Percentiles rank a stretch among this genome's conserved stretches.
Conservation (phyloP, 1,284 basidiomycete species). For the Irpex lacteus region DNA sequence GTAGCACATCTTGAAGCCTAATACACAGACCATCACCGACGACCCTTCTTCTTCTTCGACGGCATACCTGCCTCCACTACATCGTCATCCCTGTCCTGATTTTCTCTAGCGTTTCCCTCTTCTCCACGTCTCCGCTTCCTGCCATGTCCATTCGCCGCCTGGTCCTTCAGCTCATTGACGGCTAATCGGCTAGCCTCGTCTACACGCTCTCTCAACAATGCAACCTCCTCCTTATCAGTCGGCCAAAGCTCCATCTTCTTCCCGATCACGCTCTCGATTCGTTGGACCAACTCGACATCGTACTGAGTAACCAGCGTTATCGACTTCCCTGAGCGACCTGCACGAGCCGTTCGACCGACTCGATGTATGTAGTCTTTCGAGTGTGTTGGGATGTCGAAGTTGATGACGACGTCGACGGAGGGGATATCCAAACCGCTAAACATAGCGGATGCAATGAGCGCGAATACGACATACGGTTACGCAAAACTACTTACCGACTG, state of each 20-base stretch:
- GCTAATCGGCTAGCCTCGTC: conserved; percentile 87
- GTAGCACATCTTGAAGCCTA: not conserved
- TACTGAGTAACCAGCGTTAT: conserved; percentile 98
- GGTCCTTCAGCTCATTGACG: conserved; percentile 74
- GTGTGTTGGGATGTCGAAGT: conserved; percentile 97
- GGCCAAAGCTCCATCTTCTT: conserved; percentile 94
- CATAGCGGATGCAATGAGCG: not conserved
- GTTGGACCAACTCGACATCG: conserved; percentile 94
- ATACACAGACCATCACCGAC: conserved; percentile 16
- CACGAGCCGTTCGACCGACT: conserved; percentile 96
- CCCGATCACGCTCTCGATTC: conserved; percentile 89
- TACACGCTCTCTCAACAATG: conserved; percentile 86
- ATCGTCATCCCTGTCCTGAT: conserved; percentile 86
- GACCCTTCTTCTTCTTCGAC: conserved; percentile 34
- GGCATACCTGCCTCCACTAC: conserved; percentile 81
- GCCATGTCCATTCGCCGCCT: conserved; percentile 49
- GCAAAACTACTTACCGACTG: conserved; percentile 59
- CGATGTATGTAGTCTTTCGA: conserved; percentile 99
- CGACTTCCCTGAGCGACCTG: conserved; percentile 92
- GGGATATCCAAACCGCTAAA: conserved; percentile 92
- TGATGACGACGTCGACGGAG: conserved; percentile 95
- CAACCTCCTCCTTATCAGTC: conserved; percentile 88
- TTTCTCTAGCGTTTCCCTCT: conserved; percentile 53
- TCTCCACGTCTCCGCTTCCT: conserved; percentile 51
- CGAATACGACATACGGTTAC: not conserved